Percentiles rank a stretch among this genome's conserved stretches.
Evolutionary conservation across 768 basidiomycete species (phyloP).

Genomic region (Leucocoprinus sp.): DNA sequence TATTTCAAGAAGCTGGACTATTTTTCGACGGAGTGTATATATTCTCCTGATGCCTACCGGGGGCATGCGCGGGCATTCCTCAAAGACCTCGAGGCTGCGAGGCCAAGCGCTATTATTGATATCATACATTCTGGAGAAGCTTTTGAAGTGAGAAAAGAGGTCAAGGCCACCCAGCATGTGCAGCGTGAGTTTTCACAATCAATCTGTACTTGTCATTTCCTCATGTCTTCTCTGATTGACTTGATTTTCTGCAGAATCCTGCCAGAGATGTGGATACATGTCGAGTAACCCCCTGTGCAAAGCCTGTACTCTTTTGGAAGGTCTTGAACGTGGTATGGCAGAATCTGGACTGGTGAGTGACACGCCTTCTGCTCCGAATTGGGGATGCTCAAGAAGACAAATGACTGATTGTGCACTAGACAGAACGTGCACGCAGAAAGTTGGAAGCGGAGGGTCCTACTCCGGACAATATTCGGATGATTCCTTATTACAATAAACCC

Average conservation of each 20-base stretch:
- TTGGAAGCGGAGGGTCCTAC: conserved; percentile 49
- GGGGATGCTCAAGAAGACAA: conserved; percentile 13
- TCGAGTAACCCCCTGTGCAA: conserved; percentile 96
- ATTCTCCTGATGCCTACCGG: conserved; percentile 97
- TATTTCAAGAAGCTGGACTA: conserved; percentile 99
- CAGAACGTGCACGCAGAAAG: conserved; percentile 58
- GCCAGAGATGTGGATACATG: conserved; percentile 90
- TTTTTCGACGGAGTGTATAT: conserved; percentile 98
- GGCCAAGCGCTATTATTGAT: conserved; percentile 94
- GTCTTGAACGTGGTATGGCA: conserved; percentile 79
- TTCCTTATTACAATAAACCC: conserved; percentile 55
- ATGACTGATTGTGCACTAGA: conserved; percentile 33
- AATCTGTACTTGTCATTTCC: conserved; percentile 6
- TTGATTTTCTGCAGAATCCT: conserved; percentile 59
- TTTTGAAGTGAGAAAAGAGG: conserved; percentile 77
- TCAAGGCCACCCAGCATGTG: conserved; percentile 74
- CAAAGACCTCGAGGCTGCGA: conserved; percentile 90
- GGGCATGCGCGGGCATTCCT: conserved; percentile 92
- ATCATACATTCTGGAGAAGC: conserved; percentile 96
- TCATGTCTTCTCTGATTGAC: background rate
- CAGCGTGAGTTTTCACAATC: conserved; percentile 55
- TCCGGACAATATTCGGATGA: conserved; percentile 66
- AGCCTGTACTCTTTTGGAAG: conserved; percentile 86
- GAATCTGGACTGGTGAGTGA: conserved; percentile 48
- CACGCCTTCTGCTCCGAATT: conserved; percentile 2